Percentiles rank a stretch among this genome's conserved stretches.
Conservation (phyloP, 257 asterid species). For the Petrea volubilis region DNA sequence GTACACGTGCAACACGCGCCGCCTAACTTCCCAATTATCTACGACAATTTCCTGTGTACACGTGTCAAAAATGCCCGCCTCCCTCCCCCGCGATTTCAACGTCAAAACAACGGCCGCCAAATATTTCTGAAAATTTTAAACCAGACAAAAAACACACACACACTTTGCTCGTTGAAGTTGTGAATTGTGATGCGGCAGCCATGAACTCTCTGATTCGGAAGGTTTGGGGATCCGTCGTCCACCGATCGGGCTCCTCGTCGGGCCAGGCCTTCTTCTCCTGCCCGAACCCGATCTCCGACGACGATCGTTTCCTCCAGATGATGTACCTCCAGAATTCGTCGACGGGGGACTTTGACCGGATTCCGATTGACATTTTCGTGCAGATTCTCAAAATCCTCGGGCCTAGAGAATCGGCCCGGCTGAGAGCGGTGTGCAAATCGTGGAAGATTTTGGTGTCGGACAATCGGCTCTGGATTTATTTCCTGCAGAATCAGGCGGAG, state of each 20-base stretch:
- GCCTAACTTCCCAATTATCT: neutral
- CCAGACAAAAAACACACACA: neutral
- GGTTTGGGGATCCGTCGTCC: conserved; percentile 60
- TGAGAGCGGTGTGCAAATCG: conserved; percentile 72
- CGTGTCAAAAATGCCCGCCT: conserved; percentile 23
- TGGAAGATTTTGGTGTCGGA: conserved; percentile 75
- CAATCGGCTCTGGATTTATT: conserved; percentile 88
- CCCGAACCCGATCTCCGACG: conserved; percentile 29
- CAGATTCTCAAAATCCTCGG: conserved; percentile 68
- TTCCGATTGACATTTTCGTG: conserved; percentile 72
- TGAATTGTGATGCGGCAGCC: neutral
- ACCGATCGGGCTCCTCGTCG: conserved; percentile 42
- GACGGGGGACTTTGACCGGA: conserved; percentile 81
- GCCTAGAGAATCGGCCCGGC: conserved; percentile 74
- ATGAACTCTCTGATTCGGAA: conserved; percentile 66
- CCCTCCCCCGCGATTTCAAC: neutral
- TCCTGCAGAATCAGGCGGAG: conserved; percentile 76
- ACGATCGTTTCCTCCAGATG: conserved; percentile 56
- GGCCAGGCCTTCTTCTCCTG: conserved; percentile 21
- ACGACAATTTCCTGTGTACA: conserved; percentile 13
- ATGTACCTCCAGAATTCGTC: conserved; percentile 55
- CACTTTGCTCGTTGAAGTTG: neutral
- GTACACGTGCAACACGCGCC: conserved; percentile 16
- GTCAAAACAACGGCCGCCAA: conserved; percentile 28
- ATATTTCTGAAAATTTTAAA: neutral